A percentile compares a stretch with the other conserved stretches of the same genome.
phyloP scores from a whole-genome alignment of 805 yeast species.

The Yamadazyma takamatsuzukensis region DNA sequence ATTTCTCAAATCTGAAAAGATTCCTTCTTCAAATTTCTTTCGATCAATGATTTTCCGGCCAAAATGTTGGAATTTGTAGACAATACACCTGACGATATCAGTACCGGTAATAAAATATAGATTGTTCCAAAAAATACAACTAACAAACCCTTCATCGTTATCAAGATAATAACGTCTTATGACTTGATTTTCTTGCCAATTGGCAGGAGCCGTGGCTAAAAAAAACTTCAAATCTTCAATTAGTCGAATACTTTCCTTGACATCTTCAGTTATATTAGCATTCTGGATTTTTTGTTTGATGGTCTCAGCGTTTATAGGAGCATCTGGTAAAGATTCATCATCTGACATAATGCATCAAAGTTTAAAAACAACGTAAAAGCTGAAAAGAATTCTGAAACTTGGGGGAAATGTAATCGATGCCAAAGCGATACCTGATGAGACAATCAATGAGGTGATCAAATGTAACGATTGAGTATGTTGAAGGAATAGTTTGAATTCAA shows the following conservation, averaged over 20 bases:
- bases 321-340: too few species aligned
- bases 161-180: conserved; percentile 82
- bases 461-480: too few species aligned
- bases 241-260: conserved; percentile 50
- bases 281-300: conserved; percentile 4
- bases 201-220: conserved; percentile 89
- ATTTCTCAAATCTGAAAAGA: conserved; percentile 84
- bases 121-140: conserved; percentile 90
- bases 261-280: conserved; percentile 11
- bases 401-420: not conserved
- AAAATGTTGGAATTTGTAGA: conserved; percentile 83
- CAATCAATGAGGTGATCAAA: too few species aligned
- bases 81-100: conserved; percentile 88
- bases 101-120: conserved; percentile 91
- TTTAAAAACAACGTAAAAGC: too few species aligned
- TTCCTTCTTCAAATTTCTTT: conserved; percentile 95
- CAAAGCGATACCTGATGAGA: not conserved
- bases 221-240: conserved; percentile 82
- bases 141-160: conserved; percentile 87
- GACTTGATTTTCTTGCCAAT: conserved; percentile 86
- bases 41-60: conserved; percentile 82
- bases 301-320: not conserved
- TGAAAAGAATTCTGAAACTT: too few species aligned
- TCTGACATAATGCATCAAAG: conserved; percentile 8
- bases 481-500: too few species aligned